These are phyloP conservation scores for Mycena alexandri DNA, from an alignment of 768 basidiomycete genomes.

Conservation along the genomic window DNA sequence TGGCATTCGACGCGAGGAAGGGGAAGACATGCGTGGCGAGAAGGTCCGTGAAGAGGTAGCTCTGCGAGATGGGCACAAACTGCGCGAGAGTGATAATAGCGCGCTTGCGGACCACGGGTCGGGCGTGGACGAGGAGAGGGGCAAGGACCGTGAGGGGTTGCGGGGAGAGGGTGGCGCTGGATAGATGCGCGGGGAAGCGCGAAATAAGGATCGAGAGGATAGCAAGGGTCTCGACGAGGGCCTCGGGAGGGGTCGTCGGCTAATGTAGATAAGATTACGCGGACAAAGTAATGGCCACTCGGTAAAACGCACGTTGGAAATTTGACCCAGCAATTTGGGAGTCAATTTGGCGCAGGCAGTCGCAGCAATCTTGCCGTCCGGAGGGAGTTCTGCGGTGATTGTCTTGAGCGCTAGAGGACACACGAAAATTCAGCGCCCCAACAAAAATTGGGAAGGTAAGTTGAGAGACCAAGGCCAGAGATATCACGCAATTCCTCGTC, in stretches of 20 bases:
- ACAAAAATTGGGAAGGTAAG: slow-evolving; percentile 35
- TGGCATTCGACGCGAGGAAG: slow-evolving; percentile 63
- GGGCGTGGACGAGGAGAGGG: slow-evolving; percentile 78
- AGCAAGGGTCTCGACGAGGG: slow-evolving; percentile 84
- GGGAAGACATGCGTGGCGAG: slow-evolving; percentile 72
- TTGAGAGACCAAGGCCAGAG: slow-evolving; percentile 81
- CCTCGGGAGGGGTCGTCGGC: slow-evolving; percentile 81
- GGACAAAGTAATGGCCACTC: slow-evolving; percentile 35
- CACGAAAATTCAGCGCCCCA: slow-evolving; percentile 21
- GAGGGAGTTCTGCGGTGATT: slow-evolving; percentile 90
- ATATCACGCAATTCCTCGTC: slow-evolving; percentile 97
- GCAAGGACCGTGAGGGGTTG: slow-evolving; percentile 77
- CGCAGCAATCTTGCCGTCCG: slow-evolving; percentile 81
- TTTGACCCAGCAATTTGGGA: slow-evolving; percentile 84
- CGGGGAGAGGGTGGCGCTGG: slow-evolving; percentile 63
- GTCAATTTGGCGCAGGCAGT: slow-evolving; percentile 88
- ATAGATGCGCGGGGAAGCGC: slow-evolving; percentile 81
- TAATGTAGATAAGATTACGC: slow-evolving; percentile 41
- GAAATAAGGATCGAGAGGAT: slow-evolving; percentile 91
- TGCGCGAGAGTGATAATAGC: slow-evolving; percentile 89
- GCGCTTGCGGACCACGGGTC: slow-evolving; percentile 92
- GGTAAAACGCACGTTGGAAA: slow-evolving; percentile 71
- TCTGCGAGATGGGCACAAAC: slow-evolving; percentile 80
- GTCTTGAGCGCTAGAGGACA: slow-evolving; percentile 84
- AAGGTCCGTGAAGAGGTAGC: slow-evolving; percentile 71